These are phyloP conservation scores for Cynanchum wilfordii DNA, from an alignment of 257 asterid species.

Conservation along the genomic window DNA sequence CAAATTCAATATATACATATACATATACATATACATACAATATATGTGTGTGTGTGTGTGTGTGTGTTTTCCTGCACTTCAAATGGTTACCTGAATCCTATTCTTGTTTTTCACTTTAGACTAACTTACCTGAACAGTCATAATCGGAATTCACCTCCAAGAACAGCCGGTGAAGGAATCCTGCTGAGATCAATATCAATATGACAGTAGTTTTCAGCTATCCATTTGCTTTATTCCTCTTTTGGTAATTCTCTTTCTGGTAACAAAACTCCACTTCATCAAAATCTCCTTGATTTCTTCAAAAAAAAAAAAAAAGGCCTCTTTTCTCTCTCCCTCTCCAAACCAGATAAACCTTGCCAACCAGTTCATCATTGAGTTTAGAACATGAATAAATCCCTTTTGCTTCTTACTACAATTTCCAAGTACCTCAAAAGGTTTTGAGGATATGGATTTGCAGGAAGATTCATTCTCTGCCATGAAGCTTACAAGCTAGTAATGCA, in stretches of 20 bases:
- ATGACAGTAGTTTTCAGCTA: not conserved
- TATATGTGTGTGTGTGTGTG: no score
- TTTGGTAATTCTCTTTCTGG: not conserved
- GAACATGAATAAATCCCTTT: not conserved
- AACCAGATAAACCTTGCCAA: not conserved
- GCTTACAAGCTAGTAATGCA: not conserved
- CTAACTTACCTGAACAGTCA: not conserved
- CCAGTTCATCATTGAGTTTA: not conserved
- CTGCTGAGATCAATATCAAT: not conserved
- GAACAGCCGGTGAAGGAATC: not conserved
- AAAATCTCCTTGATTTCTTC: not conserved
- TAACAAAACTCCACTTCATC: not conserved
- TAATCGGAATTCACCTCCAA: not conserved
- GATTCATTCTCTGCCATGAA: not conserved
- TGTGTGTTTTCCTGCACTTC: not conserved
- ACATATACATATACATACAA: no score
- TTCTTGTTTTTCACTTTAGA: not conserved
- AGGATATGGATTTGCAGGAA: not conserved
- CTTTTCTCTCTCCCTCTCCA: not conserved
- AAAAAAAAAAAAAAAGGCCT: not conserved
- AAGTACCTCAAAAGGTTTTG: not conserved
- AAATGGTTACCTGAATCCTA: not conserved
- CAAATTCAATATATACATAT: not conserved
- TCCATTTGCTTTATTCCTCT: not conserved
- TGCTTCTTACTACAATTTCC: not conserved